Conservation (phyloP, 306 rosid species). For the Prinsepia uniflora region DNA sequence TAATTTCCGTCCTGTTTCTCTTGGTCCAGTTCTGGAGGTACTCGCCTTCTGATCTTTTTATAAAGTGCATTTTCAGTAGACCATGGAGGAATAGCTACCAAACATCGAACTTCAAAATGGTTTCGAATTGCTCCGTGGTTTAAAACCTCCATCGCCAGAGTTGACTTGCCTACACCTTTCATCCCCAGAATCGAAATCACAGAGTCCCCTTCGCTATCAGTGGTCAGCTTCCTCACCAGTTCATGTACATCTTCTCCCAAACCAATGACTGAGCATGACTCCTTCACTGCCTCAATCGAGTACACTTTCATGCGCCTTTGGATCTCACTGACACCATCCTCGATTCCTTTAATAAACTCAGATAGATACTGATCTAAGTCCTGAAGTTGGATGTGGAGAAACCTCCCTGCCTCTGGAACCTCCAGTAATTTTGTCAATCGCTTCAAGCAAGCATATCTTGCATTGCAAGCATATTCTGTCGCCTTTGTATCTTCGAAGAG, state of each 20-base stretch:
- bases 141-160: conserved; percentile 15
- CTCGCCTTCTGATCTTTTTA: conserved; percentile 9
- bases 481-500: no score
- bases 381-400: background rate
- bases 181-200: conserved; percentile 18
- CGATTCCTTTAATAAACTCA: no score
- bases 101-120: background rate
- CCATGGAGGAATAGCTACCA: background rate
- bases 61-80: background rate
- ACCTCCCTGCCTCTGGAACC: no score
- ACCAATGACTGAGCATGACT: conserved; percentile 15
- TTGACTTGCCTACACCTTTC: conserved; percentile 22
- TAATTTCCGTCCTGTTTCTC: conserved; percentile 7
- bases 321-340: background rate
- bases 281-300: background rate
- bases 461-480: no score
- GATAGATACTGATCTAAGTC: background rate
- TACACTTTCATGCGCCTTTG: background rate
- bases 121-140: background rate
- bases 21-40: conserved; percentile 24
- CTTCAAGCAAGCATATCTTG: no score
- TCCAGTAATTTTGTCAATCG: no score
- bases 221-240: background rate
- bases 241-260: conserved; percentile 12
- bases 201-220: background rate